phyloP scores from a whole-genome alignment of 2,329 filamentous ascomycete genomes.

The Fusarium nelsonii region DNA sequence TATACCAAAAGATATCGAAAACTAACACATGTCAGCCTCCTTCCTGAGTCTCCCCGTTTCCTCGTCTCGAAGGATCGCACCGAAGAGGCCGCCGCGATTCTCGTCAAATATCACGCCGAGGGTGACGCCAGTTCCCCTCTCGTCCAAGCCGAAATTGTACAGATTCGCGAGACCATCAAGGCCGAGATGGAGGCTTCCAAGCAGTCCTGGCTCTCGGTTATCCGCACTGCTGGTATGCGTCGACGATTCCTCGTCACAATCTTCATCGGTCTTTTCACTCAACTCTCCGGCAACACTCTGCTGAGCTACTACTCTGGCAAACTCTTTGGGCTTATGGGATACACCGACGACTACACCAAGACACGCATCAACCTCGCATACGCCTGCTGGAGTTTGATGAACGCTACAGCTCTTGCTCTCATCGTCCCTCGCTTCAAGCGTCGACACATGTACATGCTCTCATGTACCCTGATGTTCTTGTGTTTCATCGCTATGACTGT shows the following conservation, averaged over 20 bases:
- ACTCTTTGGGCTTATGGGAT: slow-evolving; percentile 61
- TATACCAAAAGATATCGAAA: rapidly evolving
- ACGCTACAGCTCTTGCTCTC: slow-evolving; percentile 56
- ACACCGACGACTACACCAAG: slow-evolving; percentile 56
- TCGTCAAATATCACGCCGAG: slow-evolving; percentile 63
- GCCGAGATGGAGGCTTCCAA: slow-evolving; percentile 65
- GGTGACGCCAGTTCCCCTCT: slow-evolving; percentile 63
- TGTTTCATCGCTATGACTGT: slow-evolving; percentile 68
- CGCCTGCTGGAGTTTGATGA: slow-evolving; percentile 60
- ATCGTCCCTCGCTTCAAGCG: slow-evolving; percentile 61
- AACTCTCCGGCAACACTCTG: slow-evolving; percentile 63
- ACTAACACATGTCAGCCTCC: slow-evolving; percentile 13
- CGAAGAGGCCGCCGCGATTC: slow-evolving; percentile 51
- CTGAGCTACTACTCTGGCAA: slow-evolving; percentile 50
- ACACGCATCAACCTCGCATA: slow-evolving; percentile 61
- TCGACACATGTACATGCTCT: slow-evolving; percentile 65
- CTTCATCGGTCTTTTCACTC: slow-evolving; percentile 65
- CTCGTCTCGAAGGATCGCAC: slow-evolving; percentile 50
- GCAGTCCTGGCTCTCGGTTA: slow-evolving; percentile 64
- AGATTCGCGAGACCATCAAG: slow-evolving; percentile 69
- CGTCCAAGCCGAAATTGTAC: slow-evolving; percentile 69
- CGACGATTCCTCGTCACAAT: slow-evolving; percentile 62
- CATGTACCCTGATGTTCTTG: slow-evolving; percentile 61
- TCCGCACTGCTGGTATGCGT: slow-evolving; percentile 63
- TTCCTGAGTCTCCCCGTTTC: slow-evolving; percentile 53